These are phyloP conservation scores for Alternaria viburni DNA, from an alignment of 2,329 filamentous ascomycete species.

Conservation along the genomic window DNA sequence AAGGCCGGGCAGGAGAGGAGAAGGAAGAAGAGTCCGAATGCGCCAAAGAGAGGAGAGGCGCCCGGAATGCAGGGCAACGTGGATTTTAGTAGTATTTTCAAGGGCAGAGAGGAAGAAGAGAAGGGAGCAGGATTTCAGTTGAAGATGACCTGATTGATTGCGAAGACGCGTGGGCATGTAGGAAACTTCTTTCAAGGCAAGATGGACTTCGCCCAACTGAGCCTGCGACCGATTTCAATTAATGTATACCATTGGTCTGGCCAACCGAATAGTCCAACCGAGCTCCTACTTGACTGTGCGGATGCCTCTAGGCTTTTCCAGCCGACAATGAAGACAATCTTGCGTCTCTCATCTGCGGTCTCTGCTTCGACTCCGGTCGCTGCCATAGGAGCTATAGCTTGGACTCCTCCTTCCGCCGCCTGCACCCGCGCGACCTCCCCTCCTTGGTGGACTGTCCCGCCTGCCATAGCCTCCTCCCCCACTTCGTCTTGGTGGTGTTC, in stretches of 20 bases:
- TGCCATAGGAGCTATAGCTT: slow-evolving; percentile 69
- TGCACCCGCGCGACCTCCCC: slow-evolving; percentile 25
- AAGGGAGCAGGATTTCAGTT: slow-evolving; percentile 56
- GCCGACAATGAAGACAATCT: neutral
- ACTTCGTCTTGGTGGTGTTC: slow-evolving; percentile 37
- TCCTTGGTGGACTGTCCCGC: slow-evolving; percentile 20
- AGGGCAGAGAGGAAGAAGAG: slow-evolving; percentile 55
- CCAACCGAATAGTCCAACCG: neutral
- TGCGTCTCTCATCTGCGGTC: slow-evolving; percentile 21
- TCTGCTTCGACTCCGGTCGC: slow-evolving; percentile 57
- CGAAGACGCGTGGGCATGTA: neutral
- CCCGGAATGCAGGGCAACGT: slow-evolving; percentile 54
- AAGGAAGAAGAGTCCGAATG: slow-evolving; percentile 76
- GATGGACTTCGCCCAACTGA: neutral
- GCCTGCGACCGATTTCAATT: neutral
- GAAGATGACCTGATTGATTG: slow-evolving; percentile 34
- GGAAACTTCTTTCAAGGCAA: neutral
- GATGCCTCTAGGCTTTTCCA: neutral
- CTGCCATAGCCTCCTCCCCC: slow-evolving; percentile 19
- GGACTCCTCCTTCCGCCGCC: slow-evolving; percentile 59
- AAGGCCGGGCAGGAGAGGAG: slow-evolving; percentile 91
- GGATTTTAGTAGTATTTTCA: slow-evolving; percentile 59
- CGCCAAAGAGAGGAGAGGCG: slow-evolving; percentile 74
- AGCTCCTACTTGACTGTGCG: neutral
- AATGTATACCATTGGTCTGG: neutral